Percentiles rank a stretch among this genome's conserved stretches.
Evolutionary conservation across 2,329 filamentous ascomycete species (phyloP).

Genomic region (Neopestalotiopsis clavispora): DNA sequence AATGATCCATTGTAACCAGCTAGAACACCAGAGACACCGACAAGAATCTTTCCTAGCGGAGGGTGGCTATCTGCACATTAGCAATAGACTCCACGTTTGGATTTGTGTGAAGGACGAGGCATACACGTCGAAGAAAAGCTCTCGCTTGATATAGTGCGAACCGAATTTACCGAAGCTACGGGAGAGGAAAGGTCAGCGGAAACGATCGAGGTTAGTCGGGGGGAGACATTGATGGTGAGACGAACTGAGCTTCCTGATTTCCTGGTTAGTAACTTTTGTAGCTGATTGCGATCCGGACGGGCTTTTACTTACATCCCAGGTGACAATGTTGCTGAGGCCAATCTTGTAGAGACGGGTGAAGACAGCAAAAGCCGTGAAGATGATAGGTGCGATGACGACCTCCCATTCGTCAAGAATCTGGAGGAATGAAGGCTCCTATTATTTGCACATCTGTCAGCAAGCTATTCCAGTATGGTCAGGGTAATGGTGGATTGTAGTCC

Average conservation of each 20-base stretch:
- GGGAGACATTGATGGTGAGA: slow-evolving; percentile 23
- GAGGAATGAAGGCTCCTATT: slow-evolving; percentile 60
- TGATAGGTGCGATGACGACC: slow-evolving; percentile 62
- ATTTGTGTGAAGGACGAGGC: slow-evolving; percentile 15
- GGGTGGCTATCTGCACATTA: slow-evolving; percentile 57
- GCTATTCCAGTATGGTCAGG: neutral
- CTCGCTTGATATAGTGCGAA: slow-evolving; percentile 97
- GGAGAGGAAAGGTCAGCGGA: slow-evolving; percentile 30
- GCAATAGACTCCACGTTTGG: slow-evolving; percentile 19
- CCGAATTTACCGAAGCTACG: slow-evolving; percentile 92
- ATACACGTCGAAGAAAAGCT: slow-evolving; percentile 92
- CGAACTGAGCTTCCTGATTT: slow-evolving; percentile 62
- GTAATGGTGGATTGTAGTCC: neutral
- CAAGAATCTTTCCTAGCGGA: slow-evolving; percentile 96
- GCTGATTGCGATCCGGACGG: neutral
- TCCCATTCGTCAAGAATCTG: slow-evolving; percentile 69
- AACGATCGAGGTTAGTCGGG: slow-evolving; percentile 21
- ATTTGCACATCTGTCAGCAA: slow-evolving; percentile 9
- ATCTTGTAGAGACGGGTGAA: slow-evolving; percentile 75
- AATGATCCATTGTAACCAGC: slow-evolving; percentile 99
- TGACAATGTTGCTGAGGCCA: slow-evolving; percentile 69
- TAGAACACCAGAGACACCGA: slow-evolving; percentile 92
- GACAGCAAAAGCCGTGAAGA: slow-evolving; percentile 66
- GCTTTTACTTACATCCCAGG: slow-evolving; percentile 57
- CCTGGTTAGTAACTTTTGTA: neutral